Conservation (phyloP, 768 basidiomycete species). For the Mycena maculata region DNA sequence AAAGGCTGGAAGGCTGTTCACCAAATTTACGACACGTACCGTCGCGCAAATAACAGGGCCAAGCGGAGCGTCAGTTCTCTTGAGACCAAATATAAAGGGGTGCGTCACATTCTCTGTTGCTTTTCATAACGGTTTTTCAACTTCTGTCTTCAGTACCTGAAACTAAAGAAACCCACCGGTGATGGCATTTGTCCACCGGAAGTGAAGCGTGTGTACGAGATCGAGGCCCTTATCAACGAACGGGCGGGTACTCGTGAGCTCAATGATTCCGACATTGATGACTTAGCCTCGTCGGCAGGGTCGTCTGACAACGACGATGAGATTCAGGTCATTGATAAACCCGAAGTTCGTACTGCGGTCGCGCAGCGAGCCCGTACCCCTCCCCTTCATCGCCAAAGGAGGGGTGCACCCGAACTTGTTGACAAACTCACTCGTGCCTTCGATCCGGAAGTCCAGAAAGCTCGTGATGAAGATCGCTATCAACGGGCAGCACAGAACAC, state of each 20-base stretch:
- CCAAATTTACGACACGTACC: background rate
- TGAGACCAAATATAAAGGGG: background rate
- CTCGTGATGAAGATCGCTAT: background rate
- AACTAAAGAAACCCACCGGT: background rate
- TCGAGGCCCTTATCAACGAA: background rate
- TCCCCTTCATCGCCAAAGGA: background rate
- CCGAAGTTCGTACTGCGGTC: background rate
- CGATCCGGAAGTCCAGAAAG: conserved; percentile 1
- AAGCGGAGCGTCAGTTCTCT: background rate
- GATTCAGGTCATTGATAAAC: background rate
- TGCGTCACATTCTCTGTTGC: background rate
- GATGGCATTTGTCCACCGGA: background rate
- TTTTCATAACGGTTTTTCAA: background rate
- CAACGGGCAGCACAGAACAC: background rate
- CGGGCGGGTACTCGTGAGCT: background rate
- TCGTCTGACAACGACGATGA: background rate
- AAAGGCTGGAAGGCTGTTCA: background rate
- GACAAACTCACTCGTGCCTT: background rate
- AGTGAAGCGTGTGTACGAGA: background rate
- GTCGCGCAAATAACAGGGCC: background rate
- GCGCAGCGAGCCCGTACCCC: background rate
- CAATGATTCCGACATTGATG: background rate
- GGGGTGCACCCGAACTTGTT: background rate
- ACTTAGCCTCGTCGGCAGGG: background rate
- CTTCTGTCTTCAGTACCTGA: background rate